Evolutionary conservation across 1,284 basidiomycete genomes (phyloP).

Genomic region (Ustanciosporium gigantosporum): DNA sequence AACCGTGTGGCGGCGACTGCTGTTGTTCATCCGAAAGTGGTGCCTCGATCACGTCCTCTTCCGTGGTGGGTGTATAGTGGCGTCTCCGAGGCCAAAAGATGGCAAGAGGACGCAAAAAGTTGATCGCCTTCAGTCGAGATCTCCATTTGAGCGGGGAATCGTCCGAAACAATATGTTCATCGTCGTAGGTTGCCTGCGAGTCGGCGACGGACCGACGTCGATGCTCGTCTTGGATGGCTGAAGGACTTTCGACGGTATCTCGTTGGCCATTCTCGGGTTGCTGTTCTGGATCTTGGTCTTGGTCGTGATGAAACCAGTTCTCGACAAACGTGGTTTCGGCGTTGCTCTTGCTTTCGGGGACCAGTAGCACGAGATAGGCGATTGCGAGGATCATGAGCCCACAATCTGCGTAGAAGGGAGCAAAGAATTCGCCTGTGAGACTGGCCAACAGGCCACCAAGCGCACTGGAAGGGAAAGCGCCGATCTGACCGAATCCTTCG

Average conservation of each 20-base stretch:
- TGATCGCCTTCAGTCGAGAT: constrained; percentile 31
- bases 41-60: constrained; percentile 19
- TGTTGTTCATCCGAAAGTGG: constrained; percentile 2
- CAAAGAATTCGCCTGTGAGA: constrained; percentile 48
- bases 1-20: background rate
- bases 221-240: background rate
- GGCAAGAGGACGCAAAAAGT: constrained; percentile 44
- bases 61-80: constrained; percentile 18
- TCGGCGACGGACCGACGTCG: constrained; percentile 9
- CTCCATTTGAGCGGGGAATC: constrained; percentile 30
- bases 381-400: constrained; percentile 40
- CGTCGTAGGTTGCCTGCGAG: constrained; percentile 27
- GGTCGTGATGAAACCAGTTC: constrained; percentile 32
- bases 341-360: constrained; percentile 47
- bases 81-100: constrained; percentile 39
- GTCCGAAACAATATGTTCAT: constrained; percentile 21
- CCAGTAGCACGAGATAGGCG: constrained; percentile 39
- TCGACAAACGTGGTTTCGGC: constrained; percentile 42
- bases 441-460: constrained; percentile 48
- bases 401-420: constrained; percentile 51
- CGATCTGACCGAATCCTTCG: constrained; percentile 54
- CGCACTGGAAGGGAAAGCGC: constrained; percentile 48
- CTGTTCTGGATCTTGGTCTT: background rate
- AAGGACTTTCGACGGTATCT: background rate
- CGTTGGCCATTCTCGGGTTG: background rate